A percentile compares a stretch with the other conserved stretches of the same genome.
Conservation (phyloP, 2,329 filamentous ascomycete genomes). For the Zymoseptoria ardabiliae region DNA sequence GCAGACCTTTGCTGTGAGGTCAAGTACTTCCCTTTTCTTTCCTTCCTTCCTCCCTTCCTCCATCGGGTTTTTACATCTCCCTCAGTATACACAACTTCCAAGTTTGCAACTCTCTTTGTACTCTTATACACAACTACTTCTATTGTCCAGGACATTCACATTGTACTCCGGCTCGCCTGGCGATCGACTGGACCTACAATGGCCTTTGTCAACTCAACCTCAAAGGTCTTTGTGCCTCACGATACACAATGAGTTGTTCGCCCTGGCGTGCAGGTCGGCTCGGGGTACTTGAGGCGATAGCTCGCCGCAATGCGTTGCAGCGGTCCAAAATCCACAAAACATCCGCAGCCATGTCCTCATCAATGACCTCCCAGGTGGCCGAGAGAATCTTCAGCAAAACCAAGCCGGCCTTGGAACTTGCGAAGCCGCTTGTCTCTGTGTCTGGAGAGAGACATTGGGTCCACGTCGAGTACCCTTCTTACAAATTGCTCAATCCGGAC, state of each 20-base stretch:
- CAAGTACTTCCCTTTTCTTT: not conserved
- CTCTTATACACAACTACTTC: not conserved
- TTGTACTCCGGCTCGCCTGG: not conserved
- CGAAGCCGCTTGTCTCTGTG: not conserved
- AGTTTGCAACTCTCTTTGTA: not conserved
- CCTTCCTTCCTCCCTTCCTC: not conserved
- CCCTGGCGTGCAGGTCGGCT: too few relatives aligned
- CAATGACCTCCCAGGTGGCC: not conserved
- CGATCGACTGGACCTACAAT: not conserved
- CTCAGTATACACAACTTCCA: not conserved
- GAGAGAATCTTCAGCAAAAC: not conserved
- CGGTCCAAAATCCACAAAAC: not conserved
- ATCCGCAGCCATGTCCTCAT: not conserved
- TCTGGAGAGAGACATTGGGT: not conserved
- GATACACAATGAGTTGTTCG: not conserved
- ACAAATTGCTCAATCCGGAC: not conserved
- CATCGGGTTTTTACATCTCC: not conserved
- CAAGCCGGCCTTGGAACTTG: not conserved
- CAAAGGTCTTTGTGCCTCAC: not conserved
- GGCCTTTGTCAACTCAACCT: not conserved
- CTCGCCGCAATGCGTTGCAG: not conserved
- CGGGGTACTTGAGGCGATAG: not conserved
- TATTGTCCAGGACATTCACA: not conserved
- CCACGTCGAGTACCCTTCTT: not conserved
- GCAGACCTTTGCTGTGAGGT: not conserved